Percentiles rank a stretch among this genome's conserved stretches.
Evolutionary conservation across 192 early-diverging fungal genomes (phyloP).

Genomic region (Oehlia diaphana): DNA sequence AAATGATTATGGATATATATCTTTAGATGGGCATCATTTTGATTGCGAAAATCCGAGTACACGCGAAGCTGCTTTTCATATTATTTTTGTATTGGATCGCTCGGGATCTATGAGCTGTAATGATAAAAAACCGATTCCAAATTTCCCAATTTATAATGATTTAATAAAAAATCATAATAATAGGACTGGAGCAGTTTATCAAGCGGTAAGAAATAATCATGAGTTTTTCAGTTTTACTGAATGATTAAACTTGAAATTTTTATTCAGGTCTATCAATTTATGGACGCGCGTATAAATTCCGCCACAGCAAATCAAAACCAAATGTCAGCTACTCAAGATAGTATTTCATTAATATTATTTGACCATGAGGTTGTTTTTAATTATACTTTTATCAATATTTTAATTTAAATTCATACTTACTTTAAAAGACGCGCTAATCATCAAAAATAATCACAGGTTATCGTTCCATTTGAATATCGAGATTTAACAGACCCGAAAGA

Average conservation of each 20-base stretch:
- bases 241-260: background rate
- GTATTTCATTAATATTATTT: constrained; percentile 29
- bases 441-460: no score
- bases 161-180: constrained; percentile 25
- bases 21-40: constrained; percentile 32
- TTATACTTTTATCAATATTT: no score
- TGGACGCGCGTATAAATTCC: constrained; percentile 15
- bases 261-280: constrained; percentile 20
- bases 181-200: constrained; percentile 29
- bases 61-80: constrained; percentile 15
- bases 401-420: no score
- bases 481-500: background rate
- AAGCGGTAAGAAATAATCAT: background rate
- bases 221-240: no score
- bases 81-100: constrained; percentile 32
- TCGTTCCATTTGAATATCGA: constrained; percentile 17
- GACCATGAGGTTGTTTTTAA: background rate
- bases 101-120: constrained; percentile 23
- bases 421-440: no score
- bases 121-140: constrained; percentile 7
- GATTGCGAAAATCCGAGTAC: constrained; percentile 18
- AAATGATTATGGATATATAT: constrained; percentile 21
- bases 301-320: background rate
- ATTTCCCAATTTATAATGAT: background rate
- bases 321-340: constrained; percentile 9